Evolutionary conservation across 176 grass and related monocot species (phyloP).

Genomic region (Dendrocalamus sinicus): DNA sequence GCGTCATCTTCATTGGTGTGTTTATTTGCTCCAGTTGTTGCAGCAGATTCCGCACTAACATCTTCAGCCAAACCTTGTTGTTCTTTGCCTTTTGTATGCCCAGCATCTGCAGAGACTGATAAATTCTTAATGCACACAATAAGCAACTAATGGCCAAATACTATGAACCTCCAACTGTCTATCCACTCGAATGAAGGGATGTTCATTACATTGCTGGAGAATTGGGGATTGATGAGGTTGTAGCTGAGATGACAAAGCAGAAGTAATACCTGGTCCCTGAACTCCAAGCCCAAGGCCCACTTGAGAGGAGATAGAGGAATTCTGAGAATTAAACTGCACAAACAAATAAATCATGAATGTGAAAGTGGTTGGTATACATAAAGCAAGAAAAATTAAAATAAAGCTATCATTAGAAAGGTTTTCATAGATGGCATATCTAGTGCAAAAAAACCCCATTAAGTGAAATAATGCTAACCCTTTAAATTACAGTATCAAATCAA

Average conservation of each 20-base stretch:
- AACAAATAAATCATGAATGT: slow-evolving; percentile 44
- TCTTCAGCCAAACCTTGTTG: slow-evolving; percentile 69
- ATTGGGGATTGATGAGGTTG: slow-evolving; percentile 27
- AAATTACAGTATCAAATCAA: slow-evolving; percentile 9
- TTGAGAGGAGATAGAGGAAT: slow-evolving; percentile 65
- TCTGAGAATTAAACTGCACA: slow-evolving; percentile 88
- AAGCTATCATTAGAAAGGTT: slow-evolving; percentile 11
- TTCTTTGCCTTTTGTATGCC: slow-evolving; percentile 69
- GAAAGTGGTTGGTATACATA: neutral
- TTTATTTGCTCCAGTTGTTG: slow-evolving; percentile 64
- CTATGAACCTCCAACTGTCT: slow-evolving; percentile 32
- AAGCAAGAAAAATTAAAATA: slow-evolving; percentile 9
- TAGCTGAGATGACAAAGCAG: slow-evolving; percentile 41
- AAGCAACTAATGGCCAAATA: slow-evolving; percentile 23
- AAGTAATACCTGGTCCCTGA: slow-evolving; percentile 72
- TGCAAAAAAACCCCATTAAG: neutral
- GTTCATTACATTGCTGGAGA: slow-evolving; percentile 38
- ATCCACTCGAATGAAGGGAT: slow-evolving; percentile 29
- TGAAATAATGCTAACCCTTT: neutral
- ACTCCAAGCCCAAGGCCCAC: slow-evolving; percentile 59
- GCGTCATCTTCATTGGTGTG: slow-evolving; percentile 74
- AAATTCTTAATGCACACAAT: slow-evolving; percentile 35
- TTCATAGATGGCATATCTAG: neutral
- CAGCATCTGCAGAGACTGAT: slow-evolving; percentile 57
- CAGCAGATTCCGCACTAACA: slow-evolving; percentile 52